Percentiles rank a stretch among this genome's conserved stretches.
phyloP scores from a whole-genome alignment of 2,329 filamentous ascomycete species.

The Cephalotrichum gorgonifer region DNA sequence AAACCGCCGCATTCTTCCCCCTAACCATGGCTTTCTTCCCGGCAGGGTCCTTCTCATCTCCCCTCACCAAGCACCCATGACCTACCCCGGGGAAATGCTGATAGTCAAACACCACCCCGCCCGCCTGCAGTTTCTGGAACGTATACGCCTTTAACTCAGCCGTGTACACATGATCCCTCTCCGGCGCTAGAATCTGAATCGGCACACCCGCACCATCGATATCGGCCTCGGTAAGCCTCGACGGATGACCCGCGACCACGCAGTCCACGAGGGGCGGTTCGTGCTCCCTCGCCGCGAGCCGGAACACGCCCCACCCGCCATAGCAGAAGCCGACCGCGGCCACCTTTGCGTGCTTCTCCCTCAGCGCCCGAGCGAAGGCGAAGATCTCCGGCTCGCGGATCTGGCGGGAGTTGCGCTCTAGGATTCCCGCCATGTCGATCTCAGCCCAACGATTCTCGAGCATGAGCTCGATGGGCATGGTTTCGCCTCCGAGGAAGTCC shows the following conservation, averaged over 20 bases:
- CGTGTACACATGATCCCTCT: conserved; percentile 29
- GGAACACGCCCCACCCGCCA: conserved; percentile 39
- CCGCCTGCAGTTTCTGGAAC: not conserved
- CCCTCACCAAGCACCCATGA: conserved; percentile 5
- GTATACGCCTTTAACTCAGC: conserved; percentile 26
- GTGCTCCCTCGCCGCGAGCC: conserved; percentile 28
- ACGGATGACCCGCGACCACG: conserved; percentile 33
- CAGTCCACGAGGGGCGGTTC: conserved; percentile 28
- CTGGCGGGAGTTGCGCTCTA: conserved; percentile 22
- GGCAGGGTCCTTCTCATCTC: not conserved
- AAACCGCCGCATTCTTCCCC: conserved; percentile 5
- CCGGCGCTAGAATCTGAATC: conserved; percentile 40
- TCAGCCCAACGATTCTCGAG: conserved; percentile 15
- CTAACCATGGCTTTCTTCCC: conserved; percentile 7
- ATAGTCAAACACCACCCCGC: conserved; percentile 7
- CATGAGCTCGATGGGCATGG: conserved; percentile 17
- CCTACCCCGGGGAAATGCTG: conserved; percentile 8
- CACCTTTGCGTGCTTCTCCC: conserved; percentile 21
- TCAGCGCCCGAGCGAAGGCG: conserved; percentile 22
- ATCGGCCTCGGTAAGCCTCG: conserved; percentile 29
- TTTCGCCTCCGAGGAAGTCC: conserved; percentile 24
- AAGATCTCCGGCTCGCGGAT: conserved; percentile 29
- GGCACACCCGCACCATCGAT: conserved; percentile 34
- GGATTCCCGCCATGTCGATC: conserved; percentile 27
- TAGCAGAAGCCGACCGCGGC: conserved; percentile 39